These are phyloP conservation scores for Amphichorda felina DNA, from an alignment of 2,329 filamentous ascomycete genomes.

Conservation along the genomic window DNA sequence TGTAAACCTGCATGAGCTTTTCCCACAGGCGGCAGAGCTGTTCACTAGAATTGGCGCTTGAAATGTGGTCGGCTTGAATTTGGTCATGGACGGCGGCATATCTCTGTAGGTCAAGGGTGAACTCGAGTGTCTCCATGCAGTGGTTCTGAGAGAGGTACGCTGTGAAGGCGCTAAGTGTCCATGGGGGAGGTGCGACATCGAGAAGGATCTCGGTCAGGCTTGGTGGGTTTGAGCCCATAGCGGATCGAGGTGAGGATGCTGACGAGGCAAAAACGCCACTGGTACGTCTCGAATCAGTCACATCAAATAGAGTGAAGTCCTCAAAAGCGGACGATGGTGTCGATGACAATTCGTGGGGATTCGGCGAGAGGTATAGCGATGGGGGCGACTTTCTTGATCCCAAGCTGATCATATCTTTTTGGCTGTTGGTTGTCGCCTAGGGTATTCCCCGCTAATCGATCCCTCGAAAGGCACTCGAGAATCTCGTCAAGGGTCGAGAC, in stretches of 20 bases:
- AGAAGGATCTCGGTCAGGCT: conserved; percentile 79
- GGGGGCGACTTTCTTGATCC: background rate
- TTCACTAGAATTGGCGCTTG: conserved; percentile 18
- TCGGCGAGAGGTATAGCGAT: background rate
- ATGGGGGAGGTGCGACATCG: conserved; percentile 76
- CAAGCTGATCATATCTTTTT: conserved; percentile 1
- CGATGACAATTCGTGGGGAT: conserved; percentile 13
- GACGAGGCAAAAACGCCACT: conserved; percentile 35
- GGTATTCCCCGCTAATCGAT: background rate
- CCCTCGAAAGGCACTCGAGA: too few relatives aligned
- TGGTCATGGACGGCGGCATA: conserved; percentile 54
- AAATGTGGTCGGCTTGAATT: conserved; percentile 23
- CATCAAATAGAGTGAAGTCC: conserved; percentile 29
- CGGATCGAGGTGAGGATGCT: conserved; percentile 19
- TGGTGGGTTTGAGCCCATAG: conserved; percentile 33
- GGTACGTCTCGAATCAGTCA: conserved; percentile 31
- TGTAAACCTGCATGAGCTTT: conserved; percentile 81
- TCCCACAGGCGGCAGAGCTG: conserved; percentile 77
- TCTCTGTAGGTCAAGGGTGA: conserved; percentile 84
- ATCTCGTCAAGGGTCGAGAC: too few relatives aligned
- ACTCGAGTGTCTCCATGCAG: conserved; percentile 91
- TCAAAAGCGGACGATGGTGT: conserved; percentile 31
- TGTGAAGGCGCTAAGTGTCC: conserved; percentile 87
- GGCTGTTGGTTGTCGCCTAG: background rate
- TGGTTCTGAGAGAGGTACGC: conserved; percentile 95